phyloP scores from a whole-genome alignment of 768 basidiomycete genomes.

The Mrakia hoshinonis region DNA sequence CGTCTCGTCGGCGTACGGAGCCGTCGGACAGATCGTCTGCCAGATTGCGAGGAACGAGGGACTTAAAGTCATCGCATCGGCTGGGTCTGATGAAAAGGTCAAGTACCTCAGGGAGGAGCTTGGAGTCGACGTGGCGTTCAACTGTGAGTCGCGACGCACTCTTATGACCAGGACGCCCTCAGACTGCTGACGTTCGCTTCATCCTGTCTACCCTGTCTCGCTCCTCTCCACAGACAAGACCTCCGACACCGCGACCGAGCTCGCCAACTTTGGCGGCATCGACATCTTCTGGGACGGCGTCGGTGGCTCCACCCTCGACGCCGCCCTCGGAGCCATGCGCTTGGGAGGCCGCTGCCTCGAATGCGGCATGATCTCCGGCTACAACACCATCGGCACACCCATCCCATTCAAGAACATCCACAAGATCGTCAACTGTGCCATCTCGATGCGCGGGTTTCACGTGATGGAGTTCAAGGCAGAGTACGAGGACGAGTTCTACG shows the following conservation, averaged over 20 bases:
- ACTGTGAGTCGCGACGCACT: constrained; percentile 25
- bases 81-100: constrained; percentile 66
- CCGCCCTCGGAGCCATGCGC: constrained; percentile 14
- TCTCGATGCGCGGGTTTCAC: constrained; percentile 70
- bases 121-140: constrained; percentile 33
- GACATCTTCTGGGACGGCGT: constrained; percentile 47
- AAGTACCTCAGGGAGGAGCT: constrained; percentile 30
- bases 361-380: constrained; percentile 13
- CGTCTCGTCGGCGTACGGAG: constrained; percentile 46
- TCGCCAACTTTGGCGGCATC: constrained; percentile 53
- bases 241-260: constrained; percentile 47
- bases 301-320: constrained; percentile 37
- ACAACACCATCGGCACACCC: constrained; percentile 8
- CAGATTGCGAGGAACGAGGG: constrained; percentile 46
- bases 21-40: constrained; percentile 56
- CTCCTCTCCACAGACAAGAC: constrained; percentile 44
- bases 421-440: constrained; percentile 15
- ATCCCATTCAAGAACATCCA: constrained; percentile 24
- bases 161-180: too few species aligned
- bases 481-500: constrained; percentile 45
- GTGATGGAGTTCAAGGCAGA: constrained; percentile 63
- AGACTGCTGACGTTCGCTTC: too few species aligned
- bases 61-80: constrained; percentile 59
- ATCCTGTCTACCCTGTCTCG: too few species aligned
- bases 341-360: constrained; percentile 21